These are phyloP conservation scores for Ustilago trichophora DNA, from an alignment of 1,284 basidiomycete species.

Conservation along the genomic window DNA sequence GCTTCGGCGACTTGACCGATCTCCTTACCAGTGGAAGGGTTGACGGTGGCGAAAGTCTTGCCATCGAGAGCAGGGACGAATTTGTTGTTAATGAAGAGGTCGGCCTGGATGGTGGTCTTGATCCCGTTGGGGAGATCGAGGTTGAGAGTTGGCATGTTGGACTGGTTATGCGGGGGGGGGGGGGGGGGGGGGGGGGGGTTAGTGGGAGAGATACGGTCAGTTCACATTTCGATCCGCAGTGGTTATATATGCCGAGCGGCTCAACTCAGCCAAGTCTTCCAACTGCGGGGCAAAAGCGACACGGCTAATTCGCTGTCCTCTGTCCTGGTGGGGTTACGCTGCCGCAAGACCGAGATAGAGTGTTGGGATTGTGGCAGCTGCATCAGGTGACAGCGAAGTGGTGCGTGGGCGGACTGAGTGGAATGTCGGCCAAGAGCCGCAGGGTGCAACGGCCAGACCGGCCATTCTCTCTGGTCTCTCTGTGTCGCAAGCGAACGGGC, in stretches of 20 bases:
- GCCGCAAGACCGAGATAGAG: background rate
- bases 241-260: slow-evolving; percentile 8
- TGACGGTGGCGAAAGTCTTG: slow-evolving; percentile 62
- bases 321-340: background rate
- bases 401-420: slow-evolving; percentile 1
- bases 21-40: slow-evolving; percentile 61
- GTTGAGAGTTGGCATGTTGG: slow-evolving; percentile 52
- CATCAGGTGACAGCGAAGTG: background rate
- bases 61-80: slow-evolving; percentile 57
- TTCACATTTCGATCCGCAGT: slow-evolving; percentile 8
- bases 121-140: slow-evolving; percentile 64
- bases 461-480: background rate
- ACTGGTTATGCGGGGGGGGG: background rate
- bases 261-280: background rate
- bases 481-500: background rate
- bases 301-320: background rate
- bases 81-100: slow-evolving; percentile 64
- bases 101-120: slow-evolving; percentile 53
- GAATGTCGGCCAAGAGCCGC: slow-evolving; percentile 34
- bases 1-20: slow-evolving; percentile 62
- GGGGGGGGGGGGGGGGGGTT: background rate
- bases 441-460: too few species aligned
- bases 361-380: too few species aligned
- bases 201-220: background rate
- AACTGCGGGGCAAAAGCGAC: slow-evolving; percentile 18